A percentile compares a stretch with the other conserved stretches of the same genome.
Conservation (phyloP, 768 basidiomycete genomes). For the Hemileccinum rubropunctum region DNA sequence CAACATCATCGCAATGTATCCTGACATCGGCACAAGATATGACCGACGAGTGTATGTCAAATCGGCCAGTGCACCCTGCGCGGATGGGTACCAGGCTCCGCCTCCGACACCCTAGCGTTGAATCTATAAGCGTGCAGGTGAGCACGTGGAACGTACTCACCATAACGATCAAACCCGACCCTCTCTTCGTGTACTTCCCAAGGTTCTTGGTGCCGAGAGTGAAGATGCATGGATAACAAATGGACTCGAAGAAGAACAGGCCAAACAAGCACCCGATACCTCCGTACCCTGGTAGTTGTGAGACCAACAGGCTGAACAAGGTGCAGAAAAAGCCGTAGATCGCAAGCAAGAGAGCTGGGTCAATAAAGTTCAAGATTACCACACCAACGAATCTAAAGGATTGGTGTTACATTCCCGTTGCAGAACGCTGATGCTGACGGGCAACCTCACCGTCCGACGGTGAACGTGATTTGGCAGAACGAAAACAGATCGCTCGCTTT, state of each 20-base stretch:
- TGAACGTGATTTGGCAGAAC: conserved; percentile 69
- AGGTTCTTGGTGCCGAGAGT: conserved; percentile 65
- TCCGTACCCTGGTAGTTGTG: conserved; percentile 48
- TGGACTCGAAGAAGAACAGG: conserved; percentile 75
- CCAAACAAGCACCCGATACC: conserved; percentile 61
- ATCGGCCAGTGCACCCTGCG: conserved; percentile 57
- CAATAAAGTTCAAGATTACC: conserved; percentile 56
- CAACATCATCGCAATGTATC: conserved; percentile 54
- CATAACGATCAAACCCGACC: conserved; percentile 66
- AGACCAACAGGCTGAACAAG: conserved; percentile 49
- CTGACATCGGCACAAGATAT: conserved; percentile 58
- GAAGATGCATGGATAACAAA: conserved; percentile 71
- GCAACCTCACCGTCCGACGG: conserved; percentile 48
- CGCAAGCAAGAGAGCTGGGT: conserved; percentile 60
- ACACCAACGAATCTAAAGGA: conserved; percentile 57
- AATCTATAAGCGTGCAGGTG: not conserved
- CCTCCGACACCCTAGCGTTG: conserved; percentile 52
- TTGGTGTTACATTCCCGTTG: conserved; percentile 13
- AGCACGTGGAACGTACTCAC: conserved; percentile 20
- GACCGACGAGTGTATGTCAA: conserved; percentile 47
- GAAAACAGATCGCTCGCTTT: conserved; percentile 65
- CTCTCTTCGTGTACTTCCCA: conserved; percentile 56
- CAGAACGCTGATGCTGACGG: not conserved
- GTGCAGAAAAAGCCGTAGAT: conserved; percentile 52
- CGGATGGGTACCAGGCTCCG: conserved; percentile 68